Conservation (phyloP, 2,329 filamentous ascomycete genomes). For the Paecilomyces niveus region DNA sequence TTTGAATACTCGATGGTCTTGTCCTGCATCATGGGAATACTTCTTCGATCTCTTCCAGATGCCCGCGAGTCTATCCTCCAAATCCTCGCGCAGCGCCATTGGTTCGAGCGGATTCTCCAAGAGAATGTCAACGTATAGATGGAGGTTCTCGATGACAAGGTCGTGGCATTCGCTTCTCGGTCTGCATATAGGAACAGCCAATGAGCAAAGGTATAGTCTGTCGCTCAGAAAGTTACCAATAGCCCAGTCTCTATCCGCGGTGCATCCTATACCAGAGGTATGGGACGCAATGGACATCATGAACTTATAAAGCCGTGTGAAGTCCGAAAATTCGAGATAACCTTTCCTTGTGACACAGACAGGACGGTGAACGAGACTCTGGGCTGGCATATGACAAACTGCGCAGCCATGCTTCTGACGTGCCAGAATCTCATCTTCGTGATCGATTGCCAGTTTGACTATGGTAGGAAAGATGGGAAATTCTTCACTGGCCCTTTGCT, state of each 20-base stretch:
- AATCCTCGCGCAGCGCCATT: neutral
- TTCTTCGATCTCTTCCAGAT: neutral
- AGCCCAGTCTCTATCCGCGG: neutral
- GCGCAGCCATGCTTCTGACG: neutral
- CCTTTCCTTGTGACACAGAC: neutral
- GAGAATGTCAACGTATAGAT: neutral
- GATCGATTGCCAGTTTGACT: neutral
- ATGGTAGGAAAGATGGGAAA: neutral
- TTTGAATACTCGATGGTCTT: neutral
- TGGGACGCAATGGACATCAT: neutral
- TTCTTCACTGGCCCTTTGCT: neutral
- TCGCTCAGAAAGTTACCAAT: neutral
- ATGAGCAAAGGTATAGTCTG: neutral
- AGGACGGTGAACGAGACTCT: neutral
- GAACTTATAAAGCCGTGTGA: neutral
- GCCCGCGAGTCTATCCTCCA: neutral
- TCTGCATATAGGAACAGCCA: neutral
- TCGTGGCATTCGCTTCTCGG: neutral
- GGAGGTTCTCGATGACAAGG: neutral
- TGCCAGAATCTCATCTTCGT: neutral
- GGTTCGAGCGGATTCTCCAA: neutral
- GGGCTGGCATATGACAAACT: neutral
- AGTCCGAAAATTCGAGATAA: neutral
- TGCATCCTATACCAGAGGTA: neutral
- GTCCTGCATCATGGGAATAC: neutral